Evolutionary conservation across 2,329 filamentous ascomycete species (phyloP), one percentile per base, ranked within the genome.

Genomic region (Pseudogymnoascus destructans): DNA sequence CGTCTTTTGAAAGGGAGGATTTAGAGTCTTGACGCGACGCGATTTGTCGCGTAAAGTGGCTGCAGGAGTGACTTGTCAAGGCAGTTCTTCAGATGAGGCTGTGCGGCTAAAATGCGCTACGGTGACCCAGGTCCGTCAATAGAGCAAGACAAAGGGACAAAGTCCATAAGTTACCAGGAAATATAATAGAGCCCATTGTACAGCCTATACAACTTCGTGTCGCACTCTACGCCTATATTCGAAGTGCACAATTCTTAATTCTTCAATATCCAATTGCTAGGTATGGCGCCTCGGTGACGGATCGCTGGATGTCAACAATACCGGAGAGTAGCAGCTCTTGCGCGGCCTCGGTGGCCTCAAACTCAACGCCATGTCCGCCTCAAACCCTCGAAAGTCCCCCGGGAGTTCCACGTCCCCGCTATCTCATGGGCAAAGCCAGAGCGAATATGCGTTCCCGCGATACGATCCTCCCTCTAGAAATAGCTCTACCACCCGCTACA

Each of bases 391-490:
- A 65, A 70, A 66, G 61, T 78, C 77, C 59, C 68, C 73, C 58
- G 77, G 79, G 65, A 78, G 72, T 68, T 70, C 75, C 56, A 62
- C 65, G 25, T 73, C 73, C 36, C 70, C 69, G 57, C 68, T 71
- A 7, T 68, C 66, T 52, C 42, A 17, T 52, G 42, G 23, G 23
- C 42, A 52, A 17, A 30, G 42, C 36, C 68, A 69, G 58, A 70
- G 66, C 54, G 73, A 77, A 64, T 79, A 74, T 75, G 72, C 79
- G 69, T 72, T 86, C 77, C 75, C 77, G 6, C 71, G 81, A 77
- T 70, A 81, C 74, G 82, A 84, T 59, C 69, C 67, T 62, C 66
- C 72, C 38, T 66, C 65, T 65, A 74, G 78, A 60, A 74, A 75
- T 61, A 72, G 66, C 17, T 69, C 68, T 8, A 66, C 62, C 61